Evolutionary conservation across 164 flowering plant species (phyloP).

Genomic region (Magnolia sinica): DNA sequence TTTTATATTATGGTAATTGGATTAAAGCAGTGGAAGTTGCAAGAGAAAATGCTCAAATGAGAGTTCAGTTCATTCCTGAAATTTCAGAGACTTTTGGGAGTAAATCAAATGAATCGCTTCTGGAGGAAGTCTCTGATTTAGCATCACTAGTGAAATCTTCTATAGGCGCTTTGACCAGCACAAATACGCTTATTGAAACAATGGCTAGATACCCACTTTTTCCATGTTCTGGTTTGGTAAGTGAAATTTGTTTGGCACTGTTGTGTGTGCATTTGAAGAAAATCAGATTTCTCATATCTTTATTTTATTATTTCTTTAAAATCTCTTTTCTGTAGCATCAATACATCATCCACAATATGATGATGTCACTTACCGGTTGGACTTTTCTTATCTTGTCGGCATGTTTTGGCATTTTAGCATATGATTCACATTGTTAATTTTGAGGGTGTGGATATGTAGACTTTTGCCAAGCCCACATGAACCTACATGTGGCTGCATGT

Average conservation of each 20-base stretch:
- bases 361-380: neutral
- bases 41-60: slow-evolving; percentile 39
- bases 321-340: neutral
- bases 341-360: neutral
- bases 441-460: too few species aligned
- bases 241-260: slow-evolving; percentile 15
- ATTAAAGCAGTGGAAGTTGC: slow-evolving; percentile 57
- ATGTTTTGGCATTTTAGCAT: neutral
- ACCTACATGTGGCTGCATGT: too few species aligned
- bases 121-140: slow-evolving; percentile 45
- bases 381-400: neutral
- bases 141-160: slow-evolving; percentile 47
- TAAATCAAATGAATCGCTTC: slow-evolving; percentile 57
- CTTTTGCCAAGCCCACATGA: too few species aligned
- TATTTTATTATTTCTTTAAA: neutral
- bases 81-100: slow-evolving; percentile 28
- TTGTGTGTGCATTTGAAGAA: too few species aligned
- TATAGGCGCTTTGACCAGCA: slow-evolving; percentile 33
- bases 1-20: slow-evolving; percentile 69
- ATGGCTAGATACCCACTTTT: slow-evolving; percentile 38
- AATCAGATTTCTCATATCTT: neutral
- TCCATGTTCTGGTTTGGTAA: slow-evolving; percentile 52
- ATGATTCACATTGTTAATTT: neutral
- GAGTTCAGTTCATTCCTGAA: slow-evolving; percentile 51
- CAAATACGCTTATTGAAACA: slow-evolving; percentile 27